Base-by-base conservation (phyloP, 2,329 filamentous ascomycete genomes). In the Aurifilum marmelostoma region DNA sequence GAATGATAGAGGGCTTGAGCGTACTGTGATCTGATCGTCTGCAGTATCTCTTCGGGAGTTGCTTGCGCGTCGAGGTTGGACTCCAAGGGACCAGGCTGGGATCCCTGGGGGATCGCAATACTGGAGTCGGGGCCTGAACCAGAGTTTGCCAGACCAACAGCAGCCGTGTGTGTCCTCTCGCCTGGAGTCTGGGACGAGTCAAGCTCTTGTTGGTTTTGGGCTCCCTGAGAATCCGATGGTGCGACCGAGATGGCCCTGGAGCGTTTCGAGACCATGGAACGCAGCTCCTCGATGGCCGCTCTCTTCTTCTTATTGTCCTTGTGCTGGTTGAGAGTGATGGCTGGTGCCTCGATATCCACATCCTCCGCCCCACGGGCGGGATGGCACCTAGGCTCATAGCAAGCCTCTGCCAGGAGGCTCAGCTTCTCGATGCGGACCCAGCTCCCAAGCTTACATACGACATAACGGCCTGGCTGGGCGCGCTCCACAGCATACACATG, bases 401-500 rank as follows among this genome's bases (percentile, higher is more conserved):
- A 80, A 2, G 81, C 83, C 0, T 85, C 87, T 52, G 88, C 86
- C 52, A 82, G 77, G 14, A 78, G 76, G 32, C 79, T 79, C 37
- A 94, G 80, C 8, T 83, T 79, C 47, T 85, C 82, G 65, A 91
- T 76, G 71, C 89, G 85, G 29, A 92, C 83, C 90, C 91, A 92
- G 27, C 81, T 78, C 1, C 88, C 90, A 58, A 96, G 80, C 74
- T 87, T 89, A 77, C 90, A 94, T 34, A 93, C 76, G 14, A 87
- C 86, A 76, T 92, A 94, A 3, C 91, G 81, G 0, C 85, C 85
- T 61, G 80, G 78, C 21, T 83, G 81, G 47, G 92, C 87, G 32
- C 87, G 84, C 79, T 94, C 92, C n/a, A 92, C 80, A 16, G 85
- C 89, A 75, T 88, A 91, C 0, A 87, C 72, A 47, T 81, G 82